Conservation (phyloP, 2,329 filamentous ascomycete species). For the Rutstroemia sp. region DNA sequence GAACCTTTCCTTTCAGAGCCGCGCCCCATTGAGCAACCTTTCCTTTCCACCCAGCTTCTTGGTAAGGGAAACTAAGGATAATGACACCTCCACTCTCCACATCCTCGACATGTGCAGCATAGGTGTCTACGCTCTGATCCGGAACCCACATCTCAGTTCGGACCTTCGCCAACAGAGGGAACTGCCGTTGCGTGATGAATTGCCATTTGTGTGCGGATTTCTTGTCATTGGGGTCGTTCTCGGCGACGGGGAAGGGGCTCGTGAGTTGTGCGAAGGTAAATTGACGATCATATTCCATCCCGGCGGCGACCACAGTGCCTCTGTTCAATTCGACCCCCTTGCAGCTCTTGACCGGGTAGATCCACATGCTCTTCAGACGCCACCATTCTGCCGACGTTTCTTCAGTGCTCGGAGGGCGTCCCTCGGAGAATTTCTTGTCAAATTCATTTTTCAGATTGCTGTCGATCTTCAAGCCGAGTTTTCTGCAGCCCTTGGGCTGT, state of each 20-base stretch:
- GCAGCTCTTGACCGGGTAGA: slow-evolving; percentile 83
- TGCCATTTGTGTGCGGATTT: slow-evolving; percentile 51
- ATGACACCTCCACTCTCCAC: slow-evolving; percentile 51
- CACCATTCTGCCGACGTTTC: slow-evolving; percentile 32
- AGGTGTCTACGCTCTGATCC: slow-evolving; percentile 48
- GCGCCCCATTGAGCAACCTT: slow-evolving; percentile 38
- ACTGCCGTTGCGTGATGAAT: slow-evolving; percentile 63
- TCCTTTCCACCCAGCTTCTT: slow-evolving; percentile 41
- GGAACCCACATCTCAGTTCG: slow-evolving; percentile 62
- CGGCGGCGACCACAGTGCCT: slow-evolving; percentile 57
- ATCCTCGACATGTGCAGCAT: slow-evolving; percentile 40
- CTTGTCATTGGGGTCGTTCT: slow-evolving; percentile 30
- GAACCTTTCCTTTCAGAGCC: slow-evolving; percentile 43
- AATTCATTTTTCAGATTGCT: slow-evolving; percentile 52
- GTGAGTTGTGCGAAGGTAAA: slow-evolving; percentile 71
- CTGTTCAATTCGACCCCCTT: slow-evolving; percentile 63
- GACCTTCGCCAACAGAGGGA: slow-evolving; percentile 64
- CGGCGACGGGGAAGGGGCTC: slow-evolving; percentile 39
- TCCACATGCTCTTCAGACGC: slow-evolving; percentile 61
- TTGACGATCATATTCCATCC: slow-evolving; percentile 72
- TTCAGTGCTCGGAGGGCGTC: slow-evolving; percentile 30
- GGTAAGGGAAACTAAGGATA: slow-evolving; percentile 60
- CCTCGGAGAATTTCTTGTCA: slow-evolving; percentile 39
- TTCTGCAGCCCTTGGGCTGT: slow-evolving; percentile 42
- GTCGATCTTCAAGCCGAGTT: slow-evolving; percentile 39